Evolutionary conservation across 2,329 filamentous ascomycete genomes (phyloP), one percentile per base, ranked within the genome.

Genomic region (Sarocladium strictum): DNA sequence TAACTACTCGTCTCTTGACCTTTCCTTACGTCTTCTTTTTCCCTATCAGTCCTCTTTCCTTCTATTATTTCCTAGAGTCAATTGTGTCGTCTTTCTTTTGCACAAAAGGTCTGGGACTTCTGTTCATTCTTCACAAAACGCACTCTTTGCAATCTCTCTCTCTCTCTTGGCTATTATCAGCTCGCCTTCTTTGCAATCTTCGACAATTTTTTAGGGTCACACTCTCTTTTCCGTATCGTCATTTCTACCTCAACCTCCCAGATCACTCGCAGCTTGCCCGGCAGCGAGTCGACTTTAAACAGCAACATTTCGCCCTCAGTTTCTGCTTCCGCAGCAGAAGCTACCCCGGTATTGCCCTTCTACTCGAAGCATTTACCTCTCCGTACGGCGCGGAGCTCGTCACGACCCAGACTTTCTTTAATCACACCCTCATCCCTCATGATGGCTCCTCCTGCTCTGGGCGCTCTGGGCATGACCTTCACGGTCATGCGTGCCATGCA

Each of bases 401-500:
- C 70, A 57, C 60, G 72, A 53, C 76, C 76, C 32, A 67, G 65
- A 29, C 74, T 78, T 52, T 72, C 71, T 12, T 65, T 78, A 55
- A 63, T 71, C 54, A 77, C 72, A 37, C 58, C 66, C n/a, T 57
- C 54, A 43, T 56, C 58, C 32, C 58, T 59, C 63, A 74, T 61
- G 58, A 79, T 78, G 76, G 67, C 68, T 56, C 69, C 69, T 57
- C 73, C 82, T 69, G 70, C 78, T 70, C 74, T 86, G 69, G 86
- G 89, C 63, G 86, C 87, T 67, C 74, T 94, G 61, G 90, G 88
- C 68, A 83, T 86, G 62, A 87, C 87, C 61, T 96, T 95, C 74
- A 84, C 89, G 56, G 75, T 84, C 60, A 81, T 87, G 61, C 86
- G 92, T 49, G 77, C 79, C 56, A 77, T 92, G 61, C 85, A 95